phyloP scores from a whole-genome alignment of 2,329 filamentous ascomycete species.

The Chalara sp. region DNA sequence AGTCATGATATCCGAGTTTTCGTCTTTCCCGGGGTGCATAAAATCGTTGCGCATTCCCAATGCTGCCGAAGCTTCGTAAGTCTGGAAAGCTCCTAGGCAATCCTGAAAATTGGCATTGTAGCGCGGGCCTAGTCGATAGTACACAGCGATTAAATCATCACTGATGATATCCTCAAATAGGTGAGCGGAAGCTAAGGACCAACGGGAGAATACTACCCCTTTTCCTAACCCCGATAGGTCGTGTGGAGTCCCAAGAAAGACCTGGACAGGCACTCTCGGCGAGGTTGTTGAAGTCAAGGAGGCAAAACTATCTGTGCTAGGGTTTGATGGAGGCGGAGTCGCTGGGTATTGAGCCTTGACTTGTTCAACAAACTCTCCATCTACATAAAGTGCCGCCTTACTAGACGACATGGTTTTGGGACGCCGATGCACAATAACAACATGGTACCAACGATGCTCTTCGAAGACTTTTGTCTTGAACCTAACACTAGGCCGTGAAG shows the following conservation, averaged over 20 bases:
- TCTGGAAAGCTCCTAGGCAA: conserved; percentile 90
- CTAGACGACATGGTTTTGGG: conserved; percentile 69
- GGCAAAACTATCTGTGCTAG: conserved; percentile 61
- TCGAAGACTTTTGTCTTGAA: conserved; percentile 81
- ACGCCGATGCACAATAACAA: conserved; percentile 78
- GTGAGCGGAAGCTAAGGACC: conserved; percentile 86
- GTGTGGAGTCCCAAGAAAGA: conserved; percentile 87
- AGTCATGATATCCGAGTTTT: conserved; percentile 82
- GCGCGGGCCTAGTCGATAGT: conserved; percentile 80
- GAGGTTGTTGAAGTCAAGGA: conserved; percentile 57
- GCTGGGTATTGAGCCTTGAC: conserved; percentile 82
- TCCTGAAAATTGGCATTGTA: conserved; percentile 98
- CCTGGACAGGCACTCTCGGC: conserved; percentile 67
- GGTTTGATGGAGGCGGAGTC: conserved; percentile 58
- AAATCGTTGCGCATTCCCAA: conserved; percentile 88
- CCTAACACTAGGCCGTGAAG: conserved; percentile 78
- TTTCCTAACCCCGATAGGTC: conserved; percentile 74
- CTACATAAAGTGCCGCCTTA: conserved; percentile 81
- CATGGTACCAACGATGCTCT: conserved; percentile 82
- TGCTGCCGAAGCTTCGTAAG: conserved; percentile 86
- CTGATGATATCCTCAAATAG: conserved; percentile 82
- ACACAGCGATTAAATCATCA: conserved; percentile 86
- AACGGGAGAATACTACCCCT: conserved; percentile 68
- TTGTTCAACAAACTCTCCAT: conserved; percentile 92
- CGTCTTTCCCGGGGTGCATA: conserved; percentile 81